Base-by-base conservation (phyloP, 2,329 filamentous ascomycete species). In the Xylariaceae sp. region DNA sequence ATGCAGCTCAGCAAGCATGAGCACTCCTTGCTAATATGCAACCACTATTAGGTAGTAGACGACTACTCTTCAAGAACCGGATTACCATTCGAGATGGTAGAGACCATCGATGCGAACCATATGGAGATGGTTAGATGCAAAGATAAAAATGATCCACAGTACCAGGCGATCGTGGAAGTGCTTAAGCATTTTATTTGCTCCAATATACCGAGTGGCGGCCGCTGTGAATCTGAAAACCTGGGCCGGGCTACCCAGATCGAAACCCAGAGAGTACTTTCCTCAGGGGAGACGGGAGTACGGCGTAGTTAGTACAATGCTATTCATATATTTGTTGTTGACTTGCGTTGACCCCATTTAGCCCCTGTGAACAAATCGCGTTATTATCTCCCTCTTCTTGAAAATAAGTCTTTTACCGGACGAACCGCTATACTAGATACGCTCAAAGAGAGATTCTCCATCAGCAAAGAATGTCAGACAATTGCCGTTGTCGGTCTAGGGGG, bases 41-140 rank as follows among this genome's bases (percentile, higher is more conserved):
- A 29, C 32, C 49, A 32, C 19, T 37, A 57, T 46, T 45, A 73
- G 70, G 67, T 72, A 15, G 69, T 72, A 9, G 63, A 68, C 41
- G 68, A 72, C 58, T 70, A 68, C 53, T 74, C 71, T 30, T 75
- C 71, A 15, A 73, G 71, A 60, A 60, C 73, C 21, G 71, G 66
- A 36, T 62, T 73, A 12, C 64, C 40, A 13, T 47, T 69, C 19
- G 71, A 74, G 57, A 71, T 64, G 1, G 66, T 72, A 6, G 70
- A 73, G 50, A 71, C 62, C 48, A 70, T 74, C 29, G 68, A 74
- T 55, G 67, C 70, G 12, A 68, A 74, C 46, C 72, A 75, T 53
- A 72, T 65, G 56, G 62, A 72, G 47, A 74, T 74, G 65, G 65
- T 61, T 12, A 68, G 64, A 58, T 71, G 63, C 51, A 60, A 29